Evolutionary conservation across 208 protist species (phyloP), one percentile per base, ranked within the genome.

Genomic region (Trypanosoma lewisi): DNA sequence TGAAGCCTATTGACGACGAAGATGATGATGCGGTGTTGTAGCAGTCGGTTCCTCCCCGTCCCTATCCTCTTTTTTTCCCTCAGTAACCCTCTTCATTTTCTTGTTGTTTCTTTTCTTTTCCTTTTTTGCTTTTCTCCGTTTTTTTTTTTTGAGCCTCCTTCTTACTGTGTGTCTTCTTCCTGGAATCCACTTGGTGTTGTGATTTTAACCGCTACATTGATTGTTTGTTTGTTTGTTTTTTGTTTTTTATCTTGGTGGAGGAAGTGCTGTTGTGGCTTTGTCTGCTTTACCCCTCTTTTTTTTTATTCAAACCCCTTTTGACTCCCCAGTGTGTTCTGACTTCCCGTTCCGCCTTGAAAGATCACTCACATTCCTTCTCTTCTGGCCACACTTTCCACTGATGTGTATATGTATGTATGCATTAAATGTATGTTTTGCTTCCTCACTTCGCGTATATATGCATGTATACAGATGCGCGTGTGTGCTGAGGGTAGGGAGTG

Each of bases 1-100:
- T n/a, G n/a, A n/a, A n/a, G n/a, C n/a, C n/a, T n/a, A n/a, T n/a
- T n/a, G n/a, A n/a, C n/a, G n/a, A n/a, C n/a, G n/a, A n/a, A n/a
- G n/a, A n/a, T n/a, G n/a, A n/a, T n/a, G n/a, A n/a, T n/a, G n/a
- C n/a, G n/a, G n/a, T n/a, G n/a, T n/a, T n/a, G n/a, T n/a, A n/a
- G n/a, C n/a, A n/a, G n/a, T n/a, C n/a, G n/a, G n/a, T 39, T 39
- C 34, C 44, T 6, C 41, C 41, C 63, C 57, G 36, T 63, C 52
- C 23, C 52, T 48, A 39, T 67, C 64, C 75, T 70, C 63, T 67
- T 30, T 75, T 19, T 66, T 65, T 66, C 17, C 23, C 45, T 54
- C 23, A 36, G 42, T 62, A 33, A 53, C 23, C 37, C 53, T 39
- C 36, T 17, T 53, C 30, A 37, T 70, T 60, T 39, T 50, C 23